Base-by-base conservation (phyloP, 2,329 filamentous ascomycete species). In the Fusarium secorum region DNA sequence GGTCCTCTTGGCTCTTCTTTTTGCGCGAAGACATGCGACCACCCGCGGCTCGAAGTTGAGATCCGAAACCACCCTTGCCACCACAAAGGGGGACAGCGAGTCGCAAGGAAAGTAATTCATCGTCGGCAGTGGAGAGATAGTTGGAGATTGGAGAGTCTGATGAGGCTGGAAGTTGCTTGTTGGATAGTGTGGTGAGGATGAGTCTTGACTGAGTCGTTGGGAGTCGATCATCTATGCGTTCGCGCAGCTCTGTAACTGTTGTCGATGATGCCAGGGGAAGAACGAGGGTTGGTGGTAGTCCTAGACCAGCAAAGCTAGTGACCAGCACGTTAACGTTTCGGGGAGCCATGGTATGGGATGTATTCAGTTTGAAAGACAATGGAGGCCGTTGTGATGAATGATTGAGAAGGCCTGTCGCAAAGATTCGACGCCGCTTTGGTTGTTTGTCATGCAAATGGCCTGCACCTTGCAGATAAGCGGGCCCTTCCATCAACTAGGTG, bases 21-120 rank as follows among this genome's bases (percentile, higher is more conserved):
- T 97, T 97, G 76, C 89, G 88, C n/a, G 93, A 95, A 5, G 94
- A 97, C 96, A 99, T 99, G 83, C 97, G 95, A 42, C 97, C 96
- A 78, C 97, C 96, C 6, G 96, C 96, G 1, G 97, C 96, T 78
- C 97, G 93, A 39, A 99, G 90, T 81, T 99, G 97, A 4, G 95
- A 98, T 58, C 96, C 96, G 79, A 99, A 99, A 77, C 96, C 96
- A 81, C 96, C 96, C 79, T 99, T 99, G 79, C 97, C 97, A 83
- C 97, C 96, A 74, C 91, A 93, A 41, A 98, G 83, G 10, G 92
- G 92, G 4, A 91, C 85, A 11, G 90, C 91, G 33, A 99, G 89
- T 58, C 94, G 93, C 7, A 99, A 87, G 0, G 94, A 91, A 20
- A 99, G 86, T 72, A 98, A 91, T 36, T 89, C 89, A 83, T 92